Percentiles rank a stretch among this genome's conserved stretches.
phyloP scores from a whole-genome alignment of 2,329 filamentous ascomycete species.

The Teratosphaeria viscida region DNA sequence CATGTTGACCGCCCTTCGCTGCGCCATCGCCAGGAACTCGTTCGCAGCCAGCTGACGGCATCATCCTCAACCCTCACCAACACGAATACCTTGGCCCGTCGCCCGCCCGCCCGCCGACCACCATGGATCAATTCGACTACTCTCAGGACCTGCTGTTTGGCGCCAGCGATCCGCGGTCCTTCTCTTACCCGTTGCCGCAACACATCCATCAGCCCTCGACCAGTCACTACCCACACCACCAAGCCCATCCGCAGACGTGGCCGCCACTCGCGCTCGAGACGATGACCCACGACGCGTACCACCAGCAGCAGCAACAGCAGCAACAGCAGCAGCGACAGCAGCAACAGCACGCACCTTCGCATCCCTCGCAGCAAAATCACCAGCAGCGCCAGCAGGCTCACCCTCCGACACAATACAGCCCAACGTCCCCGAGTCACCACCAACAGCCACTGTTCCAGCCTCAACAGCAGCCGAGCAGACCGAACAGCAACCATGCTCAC shows the following conservation, averaged over 20 bases:
- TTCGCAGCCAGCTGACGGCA: neutral
- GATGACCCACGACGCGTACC: conserved; percentile 8
- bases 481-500: conserved; percentile 20
- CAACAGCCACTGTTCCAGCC: conserved; percentile 9
- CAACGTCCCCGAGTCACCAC: conserved; percentile 11
- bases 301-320: neutral
- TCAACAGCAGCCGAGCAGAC: conserved; percentile 12
- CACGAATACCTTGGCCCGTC: neutral
- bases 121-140: conserved; percentile 36
- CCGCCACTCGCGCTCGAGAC: conserved; percentile 13
- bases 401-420: conserved; percentile 7
- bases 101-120: neutral
- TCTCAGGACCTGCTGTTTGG: conserved; percentile 29
- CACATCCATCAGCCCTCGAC: conserved; percentile 11
- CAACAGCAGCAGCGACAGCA: neutral
- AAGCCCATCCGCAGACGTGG: conserved; percentile 8
- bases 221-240: conserved; percentile 15
- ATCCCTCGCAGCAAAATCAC: conserved; percentile 10
- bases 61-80: neutral
- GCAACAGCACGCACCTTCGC: neutral
- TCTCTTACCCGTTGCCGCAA: conserved; percentile 17
- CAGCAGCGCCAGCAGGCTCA: conserved; percentile 12
- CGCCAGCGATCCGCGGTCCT: conserved; percentile 22
- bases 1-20: neutral
- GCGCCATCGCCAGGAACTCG: neutral